These are phyloP conservation scores for Coemansia guatemalensis DNA, from an alignment of 192 early-diverging fungal genomes.

Conservation along the genomic window DNA sequence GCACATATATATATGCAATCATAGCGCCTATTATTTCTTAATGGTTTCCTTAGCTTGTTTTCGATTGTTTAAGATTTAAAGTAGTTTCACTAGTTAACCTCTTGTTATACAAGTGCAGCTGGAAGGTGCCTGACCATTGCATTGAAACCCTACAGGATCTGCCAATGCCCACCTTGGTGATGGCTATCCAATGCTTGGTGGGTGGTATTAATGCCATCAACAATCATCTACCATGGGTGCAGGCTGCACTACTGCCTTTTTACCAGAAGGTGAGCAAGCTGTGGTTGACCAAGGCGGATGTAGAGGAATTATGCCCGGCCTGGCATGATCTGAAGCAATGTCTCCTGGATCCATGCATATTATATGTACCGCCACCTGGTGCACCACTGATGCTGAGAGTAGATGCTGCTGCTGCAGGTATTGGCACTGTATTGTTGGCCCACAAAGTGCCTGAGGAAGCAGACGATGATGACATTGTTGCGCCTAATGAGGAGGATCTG, in stretches of 20 bases:
- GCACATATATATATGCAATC: too few relatives aligned
- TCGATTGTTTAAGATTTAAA: too few relatives aligned
- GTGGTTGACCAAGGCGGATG: constrained; percentile 2
- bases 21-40: too few relatives aligned
- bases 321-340: constrained; percentile 12
- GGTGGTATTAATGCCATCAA: constrained; percentile 27
- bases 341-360: constrained; percentile 1
- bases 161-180: constrained; percentile 11
- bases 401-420: constrained; percentile 19
- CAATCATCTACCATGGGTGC: constrained; percentile 15
- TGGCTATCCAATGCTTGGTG: constrained; percentile 5
- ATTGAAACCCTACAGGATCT: constrained; percentile 15
- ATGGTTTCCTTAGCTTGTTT: too few relatives aligned
- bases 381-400: constrained; percentile 21
- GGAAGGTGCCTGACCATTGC: constrained; percentile 14
- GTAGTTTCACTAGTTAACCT: too few relatives aligned
- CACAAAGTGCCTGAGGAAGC: constrained; percentile 7
- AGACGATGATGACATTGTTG: not conserved
- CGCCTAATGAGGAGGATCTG: not conserved
- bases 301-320: not conserved
- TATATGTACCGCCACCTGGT: constrained; percentile 26
- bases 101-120: not conserved
- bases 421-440: constrained; percentile 25
- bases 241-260: constrained; percentile 21
- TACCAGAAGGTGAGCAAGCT: constrained; percentile 8